Evolutionary conservation across 2,329 filamentous ascomycete species (phyloP), one percentile per base, ranked within the genome.

Genomic region (Podosphaera xanthii): DNA sequence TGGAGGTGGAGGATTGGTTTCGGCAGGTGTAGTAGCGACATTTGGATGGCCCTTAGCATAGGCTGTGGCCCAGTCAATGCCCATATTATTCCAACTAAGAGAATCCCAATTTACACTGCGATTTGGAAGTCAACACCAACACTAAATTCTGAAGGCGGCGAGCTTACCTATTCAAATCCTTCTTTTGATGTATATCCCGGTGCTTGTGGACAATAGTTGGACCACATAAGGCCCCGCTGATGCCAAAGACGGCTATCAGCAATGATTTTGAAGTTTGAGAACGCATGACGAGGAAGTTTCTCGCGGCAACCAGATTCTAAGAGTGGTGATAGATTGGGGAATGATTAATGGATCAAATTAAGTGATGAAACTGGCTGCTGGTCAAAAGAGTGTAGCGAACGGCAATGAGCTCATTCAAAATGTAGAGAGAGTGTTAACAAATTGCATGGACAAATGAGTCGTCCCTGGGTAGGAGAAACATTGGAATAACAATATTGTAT

Each of bases 121-220:
- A 34, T 31, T 1, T 7, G 5, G 12, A 33, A n/a, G 22, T 52
- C 6, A 53, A 8, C 14, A 30, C 7, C 42, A 14, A 4, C 36
- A 54, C 12, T 8, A 40, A 49, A 49, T n/a, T 8, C 22, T 5
- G 4, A 30, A 54, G 22, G 36, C 34, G 2, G 3, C 5, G 8
- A 57, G 38, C 64, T 67, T 67, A 69, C 67, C 12, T 54, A 3
- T 54, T 54, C 14, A 54, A 3, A 36, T 65, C 63, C 58, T 66
- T 67, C 64, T 68, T 68, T 58, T 66, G 59, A 57, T 69, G 67
- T 5, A 58, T 59, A 52, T 63, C 61, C 49, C 62, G 64, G 58
- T 68, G 67, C 30, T 64, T 56, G 59, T 68, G 67, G 38, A 58
- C 60, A 60, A 68, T 66, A 42, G 66, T 61, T 61, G 67, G 67